Evolutionary conservation across 768 basidiomycete species (phyloP).

Genomic region (Mycena latifolia): DNA sequence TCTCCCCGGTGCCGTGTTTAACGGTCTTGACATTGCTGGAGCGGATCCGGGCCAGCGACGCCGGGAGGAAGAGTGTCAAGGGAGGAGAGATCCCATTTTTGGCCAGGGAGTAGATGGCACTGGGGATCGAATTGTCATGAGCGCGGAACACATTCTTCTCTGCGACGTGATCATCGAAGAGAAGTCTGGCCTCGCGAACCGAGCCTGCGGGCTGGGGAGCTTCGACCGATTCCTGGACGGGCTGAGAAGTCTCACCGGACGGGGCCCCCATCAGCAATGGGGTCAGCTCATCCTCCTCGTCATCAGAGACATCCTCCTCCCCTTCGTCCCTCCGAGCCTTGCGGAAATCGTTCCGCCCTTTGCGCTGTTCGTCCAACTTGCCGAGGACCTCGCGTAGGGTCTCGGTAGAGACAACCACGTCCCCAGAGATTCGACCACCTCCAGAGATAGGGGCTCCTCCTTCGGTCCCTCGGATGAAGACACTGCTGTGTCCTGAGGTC

Average conservation of each 20-base stretch:
- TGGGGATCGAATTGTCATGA: constrained; percentile 18
- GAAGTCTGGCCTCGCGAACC: too few species aligned
- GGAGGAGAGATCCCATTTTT: constrained; percentile 23
- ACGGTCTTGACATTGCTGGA: constrained; percentile 19
- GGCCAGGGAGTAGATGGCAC: constrained; percentile 14
- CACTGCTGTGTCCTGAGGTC: too few species aligned
- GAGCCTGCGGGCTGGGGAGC: background rate
- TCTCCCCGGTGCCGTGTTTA: background rate
- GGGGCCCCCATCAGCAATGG: background rate
- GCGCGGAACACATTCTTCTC: constrained; percentile 15
- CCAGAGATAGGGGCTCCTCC: too few species aligned
- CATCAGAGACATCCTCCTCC: constrained; percentile 7
- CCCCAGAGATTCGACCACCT: too few species aligned
- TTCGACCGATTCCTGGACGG: background rate
- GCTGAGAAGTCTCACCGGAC: constrained; percentile 3
- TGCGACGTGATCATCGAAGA: constrained; percentile 7
- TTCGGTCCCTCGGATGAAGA: too few species aligned
- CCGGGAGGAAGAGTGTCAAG: constrained; percentile 8
- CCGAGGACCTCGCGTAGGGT: too few species aligned
- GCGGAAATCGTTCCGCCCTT: too few species aligned
- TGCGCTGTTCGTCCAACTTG: too few species aligned
- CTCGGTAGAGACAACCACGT: too few species aligned
- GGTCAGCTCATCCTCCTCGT: constrained; percentile 13
- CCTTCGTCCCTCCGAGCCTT: too few species aligned
- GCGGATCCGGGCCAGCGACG: constrained; percentile 15